phyloP scores from a whole-genome alignment of 2,329 filamentous ascomycete species.

The Capronia americana region DNA sequence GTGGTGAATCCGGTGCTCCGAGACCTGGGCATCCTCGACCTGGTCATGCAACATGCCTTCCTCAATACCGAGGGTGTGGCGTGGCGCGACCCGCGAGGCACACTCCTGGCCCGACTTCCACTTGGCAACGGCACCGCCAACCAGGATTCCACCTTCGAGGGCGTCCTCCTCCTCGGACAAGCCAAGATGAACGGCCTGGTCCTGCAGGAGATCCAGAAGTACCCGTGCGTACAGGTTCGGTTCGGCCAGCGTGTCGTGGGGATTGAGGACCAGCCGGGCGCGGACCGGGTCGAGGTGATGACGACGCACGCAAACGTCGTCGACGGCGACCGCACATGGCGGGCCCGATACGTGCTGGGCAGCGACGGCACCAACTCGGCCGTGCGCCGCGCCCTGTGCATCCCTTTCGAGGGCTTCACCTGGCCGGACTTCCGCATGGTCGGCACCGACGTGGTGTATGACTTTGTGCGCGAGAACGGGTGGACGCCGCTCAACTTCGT shows the following conservation, averaged over 20 bases:
- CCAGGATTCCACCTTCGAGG: constrained; percentile 14
- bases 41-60: constrained; percentile 17
- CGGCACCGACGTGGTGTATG: constrained; percentile 34
- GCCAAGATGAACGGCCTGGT: constrained; percentile 20
- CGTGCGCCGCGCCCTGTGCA: constrained; percentile 22
- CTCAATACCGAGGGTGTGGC: constrained; percentile 28
- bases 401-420: constrained; percentile 37
- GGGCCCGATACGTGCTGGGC: constrained; percentile 27
- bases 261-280: neutral
- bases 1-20: constrained; percentile 49
- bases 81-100: constrained; percentile 27
- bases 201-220: constrained; percentile 23
- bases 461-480: constrained; percentile 27
- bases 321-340: constrained; percentile 11
- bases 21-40: constrained; percentile 20
- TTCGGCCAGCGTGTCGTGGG: constrained; percentile 23
- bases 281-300: constrained; percentile 8
- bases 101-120: constrained; percentile 23
- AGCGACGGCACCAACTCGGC: constrained; percentile 27
- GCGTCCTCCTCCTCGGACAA: constrained; percentile 30
- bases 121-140: neutral
- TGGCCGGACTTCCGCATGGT: constrained; percentile 33
- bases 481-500: constrained; percentile 31
- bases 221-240: constrained; percentile 21
- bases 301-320: constrained; percentile 8